These are phyloP conservation scores for Penicillium sp. DNA, from an alignment of 2,329 filamentous ascomycete genomes.

Conservation along the genomic window DNA sequence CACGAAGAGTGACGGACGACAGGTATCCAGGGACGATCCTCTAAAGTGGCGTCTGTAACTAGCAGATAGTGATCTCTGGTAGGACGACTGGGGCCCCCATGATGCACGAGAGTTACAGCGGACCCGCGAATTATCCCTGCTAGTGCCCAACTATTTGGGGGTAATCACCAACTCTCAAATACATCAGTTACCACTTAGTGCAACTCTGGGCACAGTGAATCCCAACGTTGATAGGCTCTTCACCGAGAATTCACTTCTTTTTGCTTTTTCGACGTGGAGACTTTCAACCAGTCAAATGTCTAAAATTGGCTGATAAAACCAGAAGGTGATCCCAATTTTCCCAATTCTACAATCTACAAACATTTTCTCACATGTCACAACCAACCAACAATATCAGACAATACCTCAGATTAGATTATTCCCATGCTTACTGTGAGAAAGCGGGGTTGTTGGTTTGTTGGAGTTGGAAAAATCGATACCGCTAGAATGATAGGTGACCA, in stretches of 20 bases:
- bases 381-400: not conserved
- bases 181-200: not conserved
- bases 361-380: not conserved
- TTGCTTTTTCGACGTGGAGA: not conserved
- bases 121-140: conserved; percentile 9
- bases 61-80: conserved; percentile 11
- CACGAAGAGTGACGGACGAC: conserved; percentile 11
- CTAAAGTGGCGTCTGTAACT: conserved; percentile 4
- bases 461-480: not conserved
- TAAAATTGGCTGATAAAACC: not conserved
- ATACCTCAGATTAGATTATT: not conserved
- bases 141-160: conserved; percentile 4
- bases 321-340: not conserved
- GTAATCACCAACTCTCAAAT: conserved; percentile 5
- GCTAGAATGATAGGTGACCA: not conserved
- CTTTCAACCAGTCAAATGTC: not conserved
- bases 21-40: conserved; percentile 3
- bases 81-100: not conserved
- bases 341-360: not conserved
- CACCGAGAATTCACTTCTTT: not conserved
- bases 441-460: not conserved
- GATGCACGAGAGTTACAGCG: conserved; percentile 14
- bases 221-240: not conserved
- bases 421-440: not conserved
- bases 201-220: not conserved